Evolutionary conservation across 83 land plant genomes (phyloP), one percentile per base, ranked within the genome.

Genomic region (Picea abies): DNA sequence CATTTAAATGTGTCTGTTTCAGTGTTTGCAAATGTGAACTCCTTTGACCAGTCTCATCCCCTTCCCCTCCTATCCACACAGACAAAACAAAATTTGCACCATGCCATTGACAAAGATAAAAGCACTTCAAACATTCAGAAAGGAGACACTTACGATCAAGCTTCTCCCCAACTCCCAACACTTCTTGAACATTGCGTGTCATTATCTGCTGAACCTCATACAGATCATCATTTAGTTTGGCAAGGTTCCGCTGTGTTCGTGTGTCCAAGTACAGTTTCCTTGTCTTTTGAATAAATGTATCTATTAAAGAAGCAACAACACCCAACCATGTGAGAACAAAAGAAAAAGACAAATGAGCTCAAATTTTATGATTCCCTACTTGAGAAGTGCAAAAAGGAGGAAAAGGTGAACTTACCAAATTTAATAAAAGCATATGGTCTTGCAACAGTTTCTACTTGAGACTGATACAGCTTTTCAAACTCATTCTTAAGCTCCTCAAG

Each of bases 371-470:
- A 52, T 11, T 52, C 56, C 56, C 12, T 52, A 52, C 56, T 4
- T 76, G 25, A 14, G 16, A 37, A 63, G 52, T 60, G 35, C 9
- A 60, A 37, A 47, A 10, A 76, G 76, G 22, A 77, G 23, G 52
- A 78, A 71, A 20, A 22, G 6, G 80, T 81, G 16, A 37, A 26
- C 87, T 3, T 88, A 96, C 99, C 99, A 85, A 96, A 96, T 86
- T 96, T 96, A 81, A 96, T 93, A 72, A 96, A 96, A 58, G 99
- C 96, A 87, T 96, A 96, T n/a, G 99, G 99, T 66, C 99, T 93
- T 20, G 98, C 96, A 86, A 95, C 99, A 83, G 99, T 96, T 81
- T 96, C 99, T 60, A 96, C 92, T 76, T 96, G 99, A 63, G 84
- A 84, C 20, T 92, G 93, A 83, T 93, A 90, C 35, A 90, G 88